Evolutionary conservation across 768 basidiomycete species (phyloP).

Genomic region (Boletellus sp.): DNA sequence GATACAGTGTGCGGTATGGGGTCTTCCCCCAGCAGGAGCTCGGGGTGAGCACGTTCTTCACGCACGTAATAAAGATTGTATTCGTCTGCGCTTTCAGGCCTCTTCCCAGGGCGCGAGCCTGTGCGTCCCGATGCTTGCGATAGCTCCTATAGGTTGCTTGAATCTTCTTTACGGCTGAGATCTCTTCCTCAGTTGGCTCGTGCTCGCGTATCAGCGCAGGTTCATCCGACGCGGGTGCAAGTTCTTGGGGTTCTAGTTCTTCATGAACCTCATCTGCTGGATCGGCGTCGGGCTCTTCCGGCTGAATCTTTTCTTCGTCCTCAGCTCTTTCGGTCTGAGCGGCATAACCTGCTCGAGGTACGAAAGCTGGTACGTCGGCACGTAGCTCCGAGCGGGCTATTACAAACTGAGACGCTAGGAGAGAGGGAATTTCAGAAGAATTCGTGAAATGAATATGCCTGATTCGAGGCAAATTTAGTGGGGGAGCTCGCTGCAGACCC

Average conservation of each 20-base stretch:
- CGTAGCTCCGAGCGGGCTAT: slow-evolving; percentile 13
- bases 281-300: neutral
- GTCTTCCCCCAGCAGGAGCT: slow-evolving; percentile 26
- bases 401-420: slow-evolving; percentile 22
- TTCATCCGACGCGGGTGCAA: slow-evolving; percentile 10
- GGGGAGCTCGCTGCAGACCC: neutral
- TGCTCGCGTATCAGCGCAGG: slow-evolving; percentile 14
- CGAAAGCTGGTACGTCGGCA: slow-evolving; percentile 16
- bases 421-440: slow-evolving; percentile 28
- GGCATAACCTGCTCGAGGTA: slow-evolving; percentile 6
- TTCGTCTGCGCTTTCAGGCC: slow-evolving; percentile 20
- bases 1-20: slow-evolving; percentile 36
- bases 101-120: slow-evolving; percentile 9
- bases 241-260: slow-evolving; percentile 14
- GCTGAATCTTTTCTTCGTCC: slow-evolving; percentile 1
- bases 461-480: slow-evolving; percentile 14
- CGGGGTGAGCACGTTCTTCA: slow-evolving; percentile 18
- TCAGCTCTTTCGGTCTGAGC: neutral
- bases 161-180: slow-evolving; percentile 20
- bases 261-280: slow-evolving; percentile 5
- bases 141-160: slow-evolving; percentile 16
- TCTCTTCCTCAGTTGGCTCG: slow-evolving; percentile 26
- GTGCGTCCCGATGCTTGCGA: neutral
- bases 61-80: slow-evolving; percentile 27
- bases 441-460: slow-evolving; percentile 30